A percentile compares a stretch with the other conserved stretches of the same genome.
Evolutionary conservation across 192 early-diverging fungal genomes (phyloP).

Genomic region (Hyaloraphidium curvatum): DNA sequence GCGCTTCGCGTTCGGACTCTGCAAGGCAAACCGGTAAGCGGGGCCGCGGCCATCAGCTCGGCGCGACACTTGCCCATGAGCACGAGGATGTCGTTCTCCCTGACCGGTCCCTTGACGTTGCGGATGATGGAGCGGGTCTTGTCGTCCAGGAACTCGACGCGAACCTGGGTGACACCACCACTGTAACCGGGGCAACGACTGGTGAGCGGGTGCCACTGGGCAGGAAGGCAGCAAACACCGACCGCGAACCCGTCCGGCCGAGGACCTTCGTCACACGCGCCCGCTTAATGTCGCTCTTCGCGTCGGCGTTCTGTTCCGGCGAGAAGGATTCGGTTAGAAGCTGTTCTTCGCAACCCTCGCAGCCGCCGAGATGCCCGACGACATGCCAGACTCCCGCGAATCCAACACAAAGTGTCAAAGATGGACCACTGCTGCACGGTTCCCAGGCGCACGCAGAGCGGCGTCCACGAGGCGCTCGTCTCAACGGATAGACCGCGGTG

Average conservation of each 20-base stretch:
- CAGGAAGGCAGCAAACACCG: conserved; percentile 5
- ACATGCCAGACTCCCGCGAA: no score
- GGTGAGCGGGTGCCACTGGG: neutral
- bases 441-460: no score
- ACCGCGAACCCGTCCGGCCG: conserved; percentile 97
- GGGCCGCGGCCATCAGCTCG: neutral
- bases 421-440: no score
- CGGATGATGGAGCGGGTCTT: conserved; percentile 86
- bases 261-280: conserved; percentile 91
- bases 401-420: no score
- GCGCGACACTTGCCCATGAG: neutral
- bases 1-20: conserved; percentile 98
- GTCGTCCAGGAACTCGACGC: conserved; percentile 98
- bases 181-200: conserved; percentile 8
- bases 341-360: no score
- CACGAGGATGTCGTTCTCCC: conserved; percentile 46
- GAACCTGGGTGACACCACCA: conserved; percentile 98
- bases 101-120: conserved; percentile 99
- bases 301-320: neutral
- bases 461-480: no score
- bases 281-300: conserved; percentile 58
- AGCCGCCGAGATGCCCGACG: no score
- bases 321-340: neutral
- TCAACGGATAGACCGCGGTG: no score
- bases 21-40: conserved; percentile 87